Percentiles rank a stretch among this genome's conserved stretches.
phyloP scores from a whole-genome alignment of 2,329 filamentous ascomycete species.

The Nannizzia gypsea region DNA sequence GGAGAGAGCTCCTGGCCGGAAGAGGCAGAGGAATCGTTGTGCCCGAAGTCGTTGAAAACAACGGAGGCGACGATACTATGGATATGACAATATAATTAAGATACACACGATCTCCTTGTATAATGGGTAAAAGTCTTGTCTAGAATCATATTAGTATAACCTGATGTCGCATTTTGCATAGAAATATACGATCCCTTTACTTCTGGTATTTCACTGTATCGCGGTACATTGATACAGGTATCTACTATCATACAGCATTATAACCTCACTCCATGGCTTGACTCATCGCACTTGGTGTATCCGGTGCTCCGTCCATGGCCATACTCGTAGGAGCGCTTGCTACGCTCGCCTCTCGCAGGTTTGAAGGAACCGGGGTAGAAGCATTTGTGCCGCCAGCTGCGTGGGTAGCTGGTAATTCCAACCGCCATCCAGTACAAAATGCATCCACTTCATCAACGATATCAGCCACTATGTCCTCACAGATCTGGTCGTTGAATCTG shows the following conservation, averaged over 20 bases:
- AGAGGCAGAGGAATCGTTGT: conserved; percentile 64
- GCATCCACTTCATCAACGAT: conserved; percentile 81
- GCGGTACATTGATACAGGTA: neutral
- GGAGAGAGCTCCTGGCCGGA: conserved; percentile 77
- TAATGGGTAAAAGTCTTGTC: neutral
- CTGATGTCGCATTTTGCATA: neutral
- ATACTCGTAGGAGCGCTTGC: neutral
- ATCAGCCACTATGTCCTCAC: conserved; percentile 86
- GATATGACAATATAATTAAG: conserved; percentile 41
- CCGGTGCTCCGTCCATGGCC: neutral
- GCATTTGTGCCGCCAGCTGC: conserved; percentile 3
- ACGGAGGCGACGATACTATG: conserved; percentile 80
- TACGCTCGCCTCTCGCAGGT: neutral
- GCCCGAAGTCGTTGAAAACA: conserved; percentile 36
- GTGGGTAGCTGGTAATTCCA: neutral
- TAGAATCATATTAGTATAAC: neutral
- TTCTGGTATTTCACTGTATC: neutral
- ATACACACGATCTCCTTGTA: neutral
- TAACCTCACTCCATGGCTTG: neutral
- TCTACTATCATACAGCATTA: neutral
- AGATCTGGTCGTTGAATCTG: conserved; percentile 83
- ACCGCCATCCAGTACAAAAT: conserved; percentile 42
- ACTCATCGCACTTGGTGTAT: neutral
- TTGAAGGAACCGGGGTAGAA: conserved; percentile 1
- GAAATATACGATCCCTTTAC: neutral